Evolutionary conservation across 1,284 basidiomycete species (phyloP), one percentile per base, ranked within the genome.

Genomic region (Cutaneotrichosporon arboriforme): DNA sequence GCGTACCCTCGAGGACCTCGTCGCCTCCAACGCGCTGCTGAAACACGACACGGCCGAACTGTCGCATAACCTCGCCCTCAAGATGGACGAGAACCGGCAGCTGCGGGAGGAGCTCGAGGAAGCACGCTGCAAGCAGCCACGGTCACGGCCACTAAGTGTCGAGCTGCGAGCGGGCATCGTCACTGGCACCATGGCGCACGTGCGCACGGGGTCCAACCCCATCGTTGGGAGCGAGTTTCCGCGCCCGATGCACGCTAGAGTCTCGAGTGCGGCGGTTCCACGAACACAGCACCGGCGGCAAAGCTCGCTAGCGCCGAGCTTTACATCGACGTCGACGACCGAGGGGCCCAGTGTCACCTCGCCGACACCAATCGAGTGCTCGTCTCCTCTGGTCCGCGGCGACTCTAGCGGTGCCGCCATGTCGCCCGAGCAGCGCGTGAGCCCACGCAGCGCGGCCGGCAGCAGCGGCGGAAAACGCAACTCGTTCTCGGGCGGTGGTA

Each of bases 21-120:
- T 91, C 9, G 82, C 84, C 26, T 86, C 89, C 65, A 92, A 91
- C 64, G 87, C 91, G 60, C 79, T 80, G 23, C 74, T 92, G 54
- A 88, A 88, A 71, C 83, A 82, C 31, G 88, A 90, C 64, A 88
- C 88, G 53, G 80, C 81, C 4, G 88, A 93, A 66, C 74, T 93
- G 36, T 84, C 87, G 55, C 81, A 80, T 50, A 73, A 90, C 14
- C 77, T 93, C 7, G 72, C 81, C 3, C 85, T 88, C 46, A 80
- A 87, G 1, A 80, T 88, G n/a, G 88, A 91, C 64, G 87, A 90
- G 58, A 70, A 84, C 8, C 81, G 84, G 51, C 66, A 76, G 2
- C 70, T 89, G 44, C 83, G 84, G 52, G 83, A 84, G 61, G 88
- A 91, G 69, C 72, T 85, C 0, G 86, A 85, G 48, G 87, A 90